phyloP scores from a whole-genome alignment of 2,329 filamentous ascomycete genomes.

The Ceratocystis cacaofunesta region DNA sequence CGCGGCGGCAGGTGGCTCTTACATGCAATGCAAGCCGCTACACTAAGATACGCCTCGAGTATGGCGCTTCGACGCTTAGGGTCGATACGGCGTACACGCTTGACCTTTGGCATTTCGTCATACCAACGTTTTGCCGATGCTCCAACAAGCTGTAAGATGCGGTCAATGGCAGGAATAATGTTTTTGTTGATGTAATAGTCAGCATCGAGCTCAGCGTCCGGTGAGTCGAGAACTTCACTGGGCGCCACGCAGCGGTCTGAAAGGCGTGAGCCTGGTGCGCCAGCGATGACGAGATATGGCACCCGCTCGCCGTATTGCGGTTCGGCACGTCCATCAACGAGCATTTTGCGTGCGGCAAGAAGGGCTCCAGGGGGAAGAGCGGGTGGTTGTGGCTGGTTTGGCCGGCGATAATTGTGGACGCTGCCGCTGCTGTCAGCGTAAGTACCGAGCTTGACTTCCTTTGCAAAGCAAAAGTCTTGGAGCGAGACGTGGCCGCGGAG shows the following conservation, averaged over 20 bases:
- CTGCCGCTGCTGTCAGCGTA: conserved; percentile 41
- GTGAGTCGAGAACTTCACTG: conserved; percentile 62
- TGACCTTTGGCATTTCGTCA: conserved; percentile 88
- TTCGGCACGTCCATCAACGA: conserved; percentile 70
- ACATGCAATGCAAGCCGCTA: conserved; percentile 67
- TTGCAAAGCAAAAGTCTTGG: conserved; percentile 91
- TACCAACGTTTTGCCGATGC: conserved; percentile 87
- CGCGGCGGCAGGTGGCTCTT: conserved; percentile 21
- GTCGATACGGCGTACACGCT: conserved; percentile 41
- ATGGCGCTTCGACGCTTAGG: conserved; percentile 31
- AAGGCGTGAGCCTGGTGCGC: conserved; percentile 69
- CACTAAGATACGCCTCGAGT: conserved; percentile 85
- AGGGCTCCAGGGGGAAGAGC: conserved; percentile 73
- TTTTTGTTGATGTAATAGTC: conserved; percentile 98
- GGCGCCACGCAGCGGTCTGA: conserved; percentile 84
- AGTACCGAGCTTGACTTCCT: conserved; percentile 76
- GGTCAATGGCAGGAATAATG: conserved; percentile 81
- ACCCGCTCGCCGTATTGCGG: conserved; percentile 92
- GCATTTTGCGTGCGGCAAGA: conserved; percentile 74
- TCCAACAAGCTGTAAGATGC: conserved; percentile 92
- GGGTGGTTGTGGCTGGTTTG: not conserved
- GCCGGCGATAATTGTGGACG: not conserved
- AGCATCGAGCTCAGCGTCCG: conserved; percentile 68
- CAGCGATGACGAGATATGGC: conserved; percentile 84
- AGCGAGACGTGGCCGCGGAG: conserved; percentile 78